Evolutionary conservation across 1,139 yeast species (phyloP).

Genomic region (Hyphopichia buzzinii): DNA sequence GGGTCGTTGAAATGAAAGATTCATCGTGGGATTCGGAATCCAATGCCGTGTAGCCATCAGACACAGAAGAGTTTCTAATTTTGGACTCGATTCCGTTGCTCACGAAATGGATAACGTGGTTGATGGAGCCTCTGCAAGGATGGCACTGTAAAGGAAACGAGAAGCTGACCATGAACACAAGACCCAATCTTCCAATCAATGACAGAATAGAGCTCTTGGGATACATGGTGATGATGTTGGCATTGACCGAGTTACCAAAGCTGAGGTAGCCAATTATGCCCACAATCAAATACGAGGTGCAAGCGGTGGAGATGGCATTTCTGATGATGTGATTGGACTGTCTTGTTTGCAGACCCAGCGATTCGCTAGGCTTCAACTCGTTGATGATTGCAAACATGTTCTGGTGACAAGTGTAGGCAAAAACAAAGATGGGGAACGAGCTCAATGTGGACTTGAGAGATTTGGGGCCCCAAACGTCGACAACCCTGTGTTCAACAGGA

Average conservation of each 20-base stretch:
- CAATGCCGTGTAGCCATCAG: slow-evolving; percentile 15
- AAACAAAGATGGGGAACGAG: slow-evolving; percentile 84
- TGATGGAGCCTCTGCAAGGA: slow-evolving; percentile 72
- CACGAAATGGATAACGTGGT: slow-evolving; percentile 60
- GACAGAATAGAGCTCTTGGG: slow-evolving; percentile 57
- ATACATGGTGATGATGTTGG: slow-evolving; percentile 70
- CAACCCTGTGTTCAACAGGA: slow-evolving; percentile 12
- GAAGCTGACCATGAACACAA: slow-evolving; percentile 64
- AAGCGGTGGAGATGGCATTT: slow-evolving; percentile 56
- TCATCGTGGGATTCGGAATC: slow-evolving; percentile 28
- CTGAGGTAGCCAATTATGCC: slow-evolving; percentile 85
- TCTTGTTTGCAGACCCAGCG: slow-evolving; percentile 47
- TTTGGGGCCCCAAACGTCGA: slow-evolving; percentile 32
- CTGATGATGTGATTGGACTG: slow-evolving; percentile 55
- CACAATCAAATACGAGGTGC: slow-evolving; percentile 65
- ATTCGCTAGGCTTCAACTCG: slow-evolving; percentile 45
- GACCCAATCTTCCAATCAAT: slow-evolving; percentile 67
- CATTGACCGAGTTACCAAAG: slow-evolving; percentile 71
- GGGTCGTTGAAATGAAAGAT: slow-evolving; percentile 45
- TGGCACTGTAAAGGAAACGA: slow-evolving; percentile 77
- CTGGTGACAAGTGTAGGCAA: slow-evolving; percentile 95
- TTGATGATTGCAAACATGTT: slow-evolving; percentile 88
- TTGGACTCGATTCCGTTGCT: slow-evolving; percentile 28
- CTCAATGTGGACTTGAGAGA: slow-evolving; percentile 35
- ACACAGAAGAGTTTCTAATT: slow-evolving; percentile 9